Evolutionary conservation across 352 stramenopile species (phyloP), one percentile per base, ranked within the genome.

Genomic region (Phytopythium helicoides): DNA sequence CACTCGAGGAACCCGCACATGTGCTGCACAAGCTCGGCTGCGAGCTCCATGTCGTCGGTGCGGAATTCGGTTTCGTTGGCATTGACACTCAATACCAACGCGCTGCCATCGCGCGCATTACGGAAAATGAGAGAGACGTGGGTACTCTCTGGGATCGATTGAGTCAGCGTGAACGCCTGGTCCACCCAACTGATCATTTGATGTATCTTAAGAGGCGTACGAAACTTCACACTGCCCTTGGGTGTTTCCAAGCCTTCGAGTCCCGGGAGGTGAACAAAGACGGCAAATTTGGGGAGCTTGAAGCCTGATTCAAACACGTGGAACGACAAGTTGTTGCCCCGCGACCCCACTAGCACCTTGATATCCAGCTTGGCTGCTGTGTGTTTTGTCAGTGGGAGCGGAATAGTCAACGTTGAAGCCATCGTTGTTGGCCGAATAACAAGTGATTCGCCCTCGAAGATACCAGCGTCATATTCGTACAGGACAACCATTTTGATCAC

Each of bases 401-500:
- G 71, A 25, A 90, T 73, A 33, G 60, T 68, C 44, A 89, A 60
- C 8, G 66, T 64, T 0, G 68, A 66, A 31, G 57, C 65, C 52
- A 87, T 74, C 1, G 48, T 74, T 14, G 70, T 52, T 19, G 86
- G 80, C 0, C 75, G 74, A 10, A 86, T 58, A 15, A 92, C 80
- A 16, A 93, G 54, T 36, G 86, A 93, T 62, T 97, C 87, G 39
- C 71, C 67, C 6, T 92, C 82, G 28, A 97, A 96, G 46, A 97
- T 75, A 2, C 89, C 85, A 0, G 81, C 86, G 36, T 97, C 87
- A 21, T 90, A 82, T 41, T 96, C 85, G 55, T 90, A 93, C 21
- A 95, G 67, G 1, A 90, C 67, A 19, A 95, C 66, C 78, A 91
- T 95, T 55, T 89, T 86, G 64, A 97, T 92, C 46, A 96, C 65